Evolutionary conservation across 768 basidiomycete genomes (phyloP).

Genomic region (Pleurotus pulmonarius): DNA sequence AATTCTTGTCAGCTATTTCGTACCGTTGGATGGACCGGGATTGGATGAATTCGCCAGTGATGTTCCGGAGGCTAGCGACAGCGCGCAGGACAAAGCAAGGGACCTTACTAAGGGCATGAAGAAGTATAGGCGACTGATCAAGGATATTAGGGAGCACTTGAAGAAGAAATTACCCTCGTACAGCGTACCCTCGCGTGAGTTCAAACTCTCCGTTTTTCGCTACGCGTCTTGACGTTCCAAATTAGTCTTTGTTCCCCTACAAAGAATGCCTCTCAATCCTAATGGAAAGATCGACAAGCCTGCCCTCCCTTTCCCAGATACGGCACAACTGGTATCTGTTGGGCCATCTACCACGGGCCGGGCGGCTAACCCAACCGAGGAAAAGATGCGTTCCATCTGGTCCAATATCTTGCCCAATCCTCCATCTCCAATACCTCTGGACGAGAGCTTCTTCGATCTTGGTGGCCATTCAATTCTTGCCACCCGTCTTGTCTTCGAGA

Average conservation of each 20-base stretch:
- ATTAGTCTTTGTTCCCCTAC: conserved; percentile 91
- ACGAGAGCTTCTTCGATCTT: conserved; percentile 97
- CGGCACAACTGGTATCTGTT: conserved; percentile 58
- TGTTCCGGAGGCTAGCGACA: conserved; percentile 49
- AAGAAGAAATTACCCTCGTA: conserved; percentile 97
- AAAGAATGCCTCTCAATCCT: conserved; percentile 95
- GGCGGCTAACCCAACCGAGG: conserved; percentile 64
- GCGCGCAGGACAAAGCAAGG: conserved; percentile 21
- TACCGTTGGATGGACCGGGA: conserved; percentile 70
- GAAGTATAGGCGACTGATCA: conserved; percentile 84
- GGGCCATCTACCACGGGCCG: conserved; percentile 27
- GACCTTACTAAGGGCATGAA: conserved; percentile 73
- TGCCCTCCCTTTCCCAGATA: conserved; percentile 97
- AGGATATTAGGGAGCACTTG: conserved; percentile 90
- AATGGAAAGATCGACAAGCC: conserved; percentile 99
- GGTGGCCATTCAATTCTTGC: conserved; percentile 99
- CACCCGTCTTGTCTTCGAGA: conserved; percentile 94
- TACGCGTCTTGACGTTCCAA: background rate
- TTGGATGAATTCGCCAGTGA: conserved; percentile 74
- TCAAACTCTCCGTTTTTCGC: conserved; percentile 6
- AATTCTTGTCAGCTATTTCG: conserved; percentile 95
- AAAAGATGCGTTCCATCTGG: conserved; percentile 86
- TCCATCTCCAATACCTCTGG: conserved; percentile 72
- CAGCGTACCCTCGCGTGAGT: conserved; percentile 85
- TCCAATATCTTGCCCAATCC: conserved; percentile 72